A percentile compares a stretch with the other conserved stretches of the same genome.
These are phyloP conservation scores for Oryza australiensis DNA, from an alignment of 176 grass and related monocot genomes.

Conservation along the genomic window DNA sequence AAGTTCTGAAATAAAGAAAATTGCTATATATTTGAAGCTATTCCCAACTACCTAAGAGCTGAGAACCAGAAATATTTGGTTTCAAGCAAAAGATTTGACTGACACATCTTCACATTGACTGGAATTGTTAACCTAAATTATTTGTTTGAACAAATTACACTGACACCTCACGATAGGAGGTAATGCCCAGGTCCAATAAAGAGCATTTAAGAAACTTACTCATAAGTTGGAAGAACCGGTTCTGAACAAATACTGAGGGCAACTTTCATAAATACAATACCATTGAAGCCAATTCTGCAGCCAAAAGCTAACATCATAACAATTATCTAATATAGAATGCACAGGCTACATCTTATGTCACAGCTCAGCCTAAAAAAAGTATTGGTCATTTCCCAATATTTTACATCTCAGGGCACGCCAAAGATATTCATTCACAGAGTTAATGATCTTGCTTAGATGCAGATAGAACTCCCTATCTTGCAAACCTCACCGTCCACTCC, in stretches of 20 bases:
- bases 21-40: constrained; percentile 31
- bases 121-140: neutral
- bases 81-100: constrained; percentile 50
- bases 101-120: constrained; percentile 13
- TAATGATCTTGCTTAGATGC: constrained; percentile 27
- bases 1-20: constrained; percentile 17
- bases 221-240: neutral
- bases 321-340: constrained; percentile 10
- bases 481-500: constrained; percentile 87
- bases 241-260: constrained; percentile 18
- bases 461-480: constrained; percentile 58
- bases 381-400: constrained; percentile 30
- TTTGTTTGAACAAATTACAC: constrained; percentile 13
- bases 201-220: neutral
- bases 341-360: constrained; percentile 23
- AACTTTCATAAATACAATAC: constrained; percentile 26
- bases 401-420: constrained; percentile 24
- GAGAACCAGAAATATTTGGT: constrained; percentile 37
- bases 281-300: neutral
- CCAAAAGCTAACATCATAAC: constrained; percentile 18
- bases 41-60: constrained; percentile 33
- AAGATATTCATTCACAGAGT: constrained; percentile 35
- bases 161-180: neutral
- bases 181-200: neutral
- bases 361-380: constrained; percentile 33